These are phyloP conservation scores for Saprolegnia diclina DNA, from an alignment of 352 stramenopile genomes.

Conservation along the genomic window DNA sequence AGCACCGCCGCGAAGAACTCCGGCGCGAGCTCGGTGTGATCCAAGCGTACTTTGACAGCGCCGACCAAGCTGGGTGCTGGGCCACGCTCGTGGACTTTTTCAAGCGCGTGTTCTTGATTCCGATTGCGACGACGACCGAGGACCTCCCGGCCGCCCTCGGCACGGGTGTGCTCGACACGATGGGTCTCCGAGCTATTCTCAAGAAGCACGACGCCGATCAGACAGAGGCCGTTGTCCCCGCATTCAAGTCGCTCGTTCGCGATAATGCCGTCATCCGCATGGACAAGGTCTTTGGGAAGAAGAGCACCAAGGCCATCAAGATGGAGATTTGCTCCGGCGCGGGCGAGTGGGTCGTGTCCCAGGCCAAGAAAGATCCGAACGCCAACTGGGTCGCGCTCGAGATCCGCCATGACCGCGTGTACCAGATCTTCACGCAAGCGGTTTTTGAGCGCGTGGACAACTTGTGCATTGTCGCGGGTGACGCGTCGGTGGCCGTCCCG, in stretches of 20 bases:
- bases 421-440: conserved; percentile 24
- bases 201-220: conserved; percentile 21
- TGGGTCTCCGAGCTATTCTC: conserved; percentile 20
- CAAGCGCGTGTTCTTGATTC: conserved; percentile 22
- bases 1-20: conserved; percentile 12
- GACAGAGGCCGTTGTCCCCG: not conserved
- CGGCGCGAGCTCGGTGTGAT: conserved; percentile 14
- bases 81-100: conserved; percentile 6
- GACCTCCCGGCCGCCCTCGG: not conserved
- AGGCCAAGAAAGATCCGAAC: conserved; percentile 15
- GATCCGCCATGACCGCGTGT: conserved; percentile 29
- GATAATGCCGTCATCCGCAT: not conserved
- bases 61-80: not conserved
- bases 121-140: not conserved
- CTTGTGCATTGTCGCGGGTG: conserved; percentile 22
- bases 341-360: conserved; percentile 28
- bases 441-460: conserved; percentile 21
- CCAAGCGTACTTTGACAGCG: not conserved
- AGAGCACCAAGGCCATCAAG: conserved; percentile 22
- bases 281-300: conserved; percentile 26
- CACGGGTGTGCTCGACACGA: conserved; percentile 10
- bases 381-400: conserved; percentile 27
- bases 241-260: not conserved
- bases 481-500: conserved; percentile 11
- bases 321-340: conserved; percentile 29